A percentile compares a stretch with the other conserved stretches of the same genome.
These are phyloP conservation scores for Penicillium brasilianum DNA, from an alignment of 2,329 filamentous ascomycete genomes.

Conservation along the genomic window DNA sequence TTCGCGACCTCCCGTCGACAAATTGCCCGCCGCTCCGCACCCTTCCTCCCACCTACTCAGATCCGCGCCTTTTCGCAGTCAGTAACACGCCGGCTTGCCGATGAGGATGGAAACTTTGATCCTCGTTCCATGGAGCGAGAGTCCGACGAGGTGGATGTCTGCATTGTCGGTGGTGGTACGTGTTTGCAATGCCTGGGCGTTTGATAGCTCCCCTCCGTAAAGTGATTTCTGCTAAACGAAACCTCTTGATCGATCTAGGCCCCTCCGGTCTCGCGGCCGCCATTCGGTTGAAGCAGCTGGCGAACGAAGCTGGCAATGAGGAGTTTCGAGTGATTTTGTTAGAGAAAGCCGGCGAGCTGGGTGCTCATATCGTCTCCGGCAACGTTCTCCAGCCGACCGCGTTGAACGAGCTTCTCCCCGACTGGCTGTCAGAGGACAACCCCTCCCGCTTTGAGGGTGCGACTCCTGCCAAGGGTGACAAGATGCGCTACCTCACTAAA, in stretches of 20 bases:
- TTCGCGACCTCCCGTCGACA: slow-evolving; percentile 28
- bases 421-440: slow-evolving; percentile 91
- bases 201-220: neutral
- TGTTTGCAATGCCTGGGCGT: slow-evolving; percentile 6
- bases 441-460: slow-evolving; percentile 84
- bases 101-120: slow-evolving; percentile 66
- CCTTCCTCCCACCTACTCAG: slow-evolving; percentile 36
- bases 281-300: slow-evolving; percentile 92
- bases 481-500: slow-evolving; percentile 94
- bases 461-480: slow-evolving; percentile 81
- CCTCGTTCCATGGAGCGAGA: slow-evolving; percentile 77
- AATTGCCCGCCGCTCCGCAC: slow-evolving; percentile 26
- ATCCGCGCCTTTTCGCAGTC: slow-evolving; percentile 54
- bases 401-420: slow-evolving; percentile 86
- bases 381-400: slow-evolving; percentile 91
- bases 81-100: slow-evolving; percentile 46
- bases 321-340: slow-evolving; percentile 91
- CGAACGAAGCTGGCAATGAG: slow-evolving; percentile 92
- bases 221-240: slow-evolving; percentile 12
- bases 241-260: slow-evolving; percentile 51
- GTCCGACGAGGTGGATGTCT: slow-evolving; percentile 92
- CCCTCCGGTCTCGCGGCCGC: slow-evolving; percentile 91
- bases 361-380: slow-evolving; percentile 92
- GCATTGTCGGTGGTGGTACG: slow-evolving; percentile 86
- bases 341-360: slow-evolving; percentile 94